Percentiles rank a stretch among this genome's conserved stretches.
Conservation (phyloP, 345 rosid genomes). For the Rubroshorea leprosula region DNA sequence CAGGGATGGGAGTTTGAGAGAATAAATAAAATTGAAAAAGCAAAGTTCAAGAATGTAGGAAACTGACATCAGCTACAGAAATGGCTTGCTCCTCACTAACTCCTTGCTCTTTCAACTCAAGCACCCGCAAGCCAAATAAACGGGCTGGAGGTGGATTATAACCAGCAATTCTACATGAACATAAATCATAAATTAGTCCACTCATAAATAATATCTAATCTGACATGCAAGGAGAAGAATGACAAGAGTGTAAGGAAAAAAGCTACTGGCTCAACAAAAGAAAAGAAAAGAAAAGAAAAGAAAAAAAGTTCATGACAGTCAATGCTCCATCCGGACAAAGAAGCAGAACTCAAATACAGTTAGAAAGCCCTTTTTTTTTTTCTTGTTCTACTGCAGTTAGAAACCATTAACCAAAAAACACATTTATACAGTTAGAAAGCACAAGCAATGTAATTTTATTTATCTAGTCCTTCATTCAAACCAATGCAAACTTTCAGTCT, state of each 20-base stretch:
- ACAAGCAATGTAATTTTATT: too few species aligned
- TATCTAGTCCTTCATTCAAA: too few species aligned
- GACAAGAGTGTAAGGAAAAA: not conserved
- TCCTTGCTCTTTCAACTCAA: constrained; percentile 74
- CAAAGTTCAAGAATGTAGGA: constrained; percentile 5
- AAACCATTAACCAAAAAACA: too few species aligned
- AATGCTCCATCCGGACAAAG: too few species aligned
- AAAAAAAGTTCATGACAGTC: too few species aligned
- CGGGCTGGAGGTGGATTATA: constrained; percentile 81
- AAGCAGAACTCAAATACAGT: too few species aligned
- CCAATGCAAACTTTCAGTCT: too few species aligned
- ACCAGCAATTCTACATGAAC: constrained; percentile 43
- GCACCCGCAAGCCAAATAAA: constrained; percentile 60
- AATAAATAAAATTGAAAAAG: not conserved
- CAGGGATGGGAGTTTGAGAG: not conserved
- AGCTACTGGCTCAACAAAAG: not conserved
- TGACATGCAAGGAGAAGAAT: constrained; percentile 6
- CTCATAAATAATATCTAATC: not conserved
- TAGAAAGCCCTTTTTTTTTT: too few species aligned
- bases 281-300: not conserved
- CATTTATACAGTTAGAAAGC: too few species aligned
- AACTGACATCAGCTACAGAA: constrained; percentile 66
- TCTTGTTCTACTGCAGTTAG: too few species aligned
- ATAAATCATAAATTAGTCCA: constrained; percentile 12
- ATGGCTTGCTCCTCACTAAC: constrained; percentile 68